A percentile compares a stretch with the other conserved stretches of the same genome.
Evolutionary conservation across 768 basidiomycete species (phyloP).

Genomic region (Leccinum sublutescens): DNA sequence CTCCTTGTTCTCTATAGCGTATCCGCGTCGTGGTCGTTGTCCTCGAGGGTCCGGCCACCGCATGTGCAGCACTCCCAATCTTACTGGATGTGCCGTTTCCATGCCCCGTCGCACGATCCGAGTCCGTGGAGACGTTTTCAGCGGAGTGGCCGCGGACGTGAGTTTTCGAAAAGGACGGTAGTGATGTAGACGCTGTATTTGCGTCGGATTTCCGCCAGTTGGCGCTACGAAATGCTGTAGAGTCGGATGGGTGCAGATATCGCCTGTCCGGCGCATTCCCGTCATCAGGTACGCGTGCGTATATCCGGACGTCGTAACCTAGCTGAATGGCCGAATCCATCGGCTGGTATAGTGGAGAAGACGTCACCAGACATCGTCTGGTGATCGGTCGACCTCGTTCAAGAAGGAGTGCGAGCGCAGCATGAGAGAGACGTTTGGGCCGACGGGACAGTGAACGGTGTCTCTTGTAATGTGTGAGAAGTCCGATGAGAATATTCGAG

Average conservation of each 20-base stretch:
- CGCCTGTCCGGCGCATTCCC: conserved; percentile 61
- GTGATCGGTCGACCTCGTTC: conserved; percentile 79
- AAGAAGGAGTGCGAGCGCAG: conserved; percentile 72
- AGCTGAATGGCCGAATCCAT: conserved; percentile 70
- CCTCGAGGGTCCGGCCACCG: conserved; percentile 16
- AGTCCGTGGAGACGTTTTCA: conserved; percentile 28
- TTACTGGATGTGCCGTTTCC: neutral
- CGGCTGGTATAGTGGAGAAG: conserved; percentile 81
- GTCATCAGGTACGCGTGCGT: conserved; percentile 66
- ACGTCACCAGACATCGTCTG: conserved; percentile 74
- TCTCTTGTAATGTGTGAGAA: conserved; percentile 67
- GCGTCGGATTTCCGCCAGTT: conserved; percentile 26
- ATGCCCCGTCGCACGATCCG: conserved; percentile 18
- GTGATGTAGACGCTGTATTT: neutral
- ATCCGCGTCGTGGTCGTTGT: conserved; percentile 37
- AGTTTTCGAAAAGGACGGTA: conserved; percentile 5
- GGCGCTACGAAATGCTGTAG: conserved; percentile 11
- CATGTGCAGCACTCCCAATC: conserved; percentile 12
- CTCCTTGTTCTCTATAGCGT: conserved; percentile 86
- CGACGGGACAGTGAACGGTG: conserved; percentile 40
- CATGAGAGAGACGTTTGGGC: conserved; percentile 65
- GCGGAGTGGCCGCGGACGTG: conserved; percentile 17
- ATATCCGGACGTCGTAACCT: conserved; percentile 73
- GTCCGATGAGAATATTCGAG: conserved; percentile 85
- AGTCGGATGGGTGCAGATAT: conserved; percentile 10